Conservation (phyloP, 129 eudicot genomes). For the Chrysanthemum lavandulifolium region DNA sequence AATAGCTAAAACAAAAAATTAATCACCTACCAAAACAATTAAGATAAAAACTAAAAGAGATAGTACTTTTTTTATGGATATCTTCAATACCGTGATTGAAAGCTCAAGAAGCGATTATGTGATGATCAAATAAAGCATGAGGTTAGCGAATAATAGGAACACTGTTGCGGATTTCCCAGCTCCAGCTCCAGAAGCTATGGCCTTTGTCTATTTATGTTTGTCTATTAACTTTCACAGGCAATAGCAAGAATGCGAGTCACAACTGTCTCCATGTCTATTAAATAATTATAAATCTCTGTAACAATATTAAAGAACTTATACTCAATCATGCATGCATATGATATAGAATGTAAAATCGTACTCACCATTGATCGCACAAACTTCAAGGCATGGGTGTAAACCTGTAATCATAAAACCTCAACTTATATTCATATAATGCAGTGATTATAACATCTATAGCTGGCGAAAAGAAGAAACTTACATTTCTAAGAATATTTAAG, state of each 20-base stretch:
- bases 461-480: no score
- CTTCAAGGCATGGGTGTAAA: constrained; percentile 33
- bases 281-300: background rate
- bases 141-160: constrained; percentile 51
- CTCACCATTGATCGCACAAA: constrained; percentile 70
- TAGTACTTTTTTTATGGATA: constrained; percentile 55
- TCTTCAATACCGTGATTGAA: constrained; percentile 74
- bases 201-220: background rate
- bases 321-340: constrained; percentile 8
- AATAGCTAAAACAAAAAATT: no score
- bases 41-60: background rate
- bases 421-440: no score
- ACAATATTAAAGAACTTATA: background rate
- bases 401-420: no score
- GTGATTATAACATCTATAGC: no score
- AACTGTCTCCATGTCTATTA: no score
- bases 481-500: constrained; percentile 7
- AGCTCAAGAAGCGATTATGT: constrained; percentile 67
- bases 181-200: constrained; percentile 76
- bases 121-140: constrained; percentile 56
- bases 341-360: constrained; percentile 10
- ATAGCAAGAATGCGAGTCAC: no score
- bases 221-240: no score
- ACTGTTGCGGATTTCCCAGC: constrained; percentile 54
- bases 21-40: background rate